Base-by-base conservation (phyloP, 805 yeast genomes). In the Tetrapisispora taiwanensis region DNA sequence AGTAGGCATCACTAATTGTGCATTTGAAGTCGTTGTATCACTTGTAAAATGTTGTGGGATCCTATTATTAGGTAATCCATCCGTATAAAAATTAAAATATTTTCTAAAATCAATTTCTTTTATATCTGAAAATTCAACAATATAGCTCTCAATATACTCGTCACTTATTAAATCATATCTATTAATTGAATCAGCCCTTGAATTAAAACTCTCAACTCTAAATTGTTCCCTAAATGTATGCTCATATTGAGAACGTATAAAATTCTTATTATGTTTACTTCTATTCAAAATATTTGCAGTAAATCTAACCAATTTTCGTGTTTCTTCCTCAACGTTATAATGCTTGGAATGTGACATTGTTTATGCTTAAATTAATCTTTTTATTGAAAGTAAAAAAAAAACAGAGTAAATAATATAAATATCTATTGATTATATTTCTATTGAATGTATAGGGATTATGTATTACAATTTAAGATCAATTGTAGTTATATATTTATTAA, bases 161-260 rank as follows among this genome's bases (percentile, higher is more conserved):
- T 15, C 30, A 12, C 36, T 33, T 1, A 45, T n/a, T 9, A 30
- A 28, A 28, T 45, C 48, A 20, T 34, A 30, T 22, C 45, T 32
- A 34, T 38, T 36, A 17, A 18, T 7, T 6, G 7, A 17, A 9
- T 33, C 14, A 19, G 27, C n/a, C 8, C 13, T 41, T 5, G 9
- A 2, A n/a, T 24, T 7, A 15, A 15, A 7, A 19, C 14, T 28
- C 9, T 19, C 22, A 4, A 7, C 26, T 36, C 20, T 35, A 15
- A 18, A 39, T 7, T 41, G 32, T 9, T 26, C 41, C 27, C 47
- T 22, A 13, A 40, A 35, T 24, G 35, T 17, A 5, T 30, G 20
- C 18, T 44, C 47, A 17, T 35, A 26, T 15, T 17, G 7, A 10
- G 40, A 30, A 18, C 46, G 39, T 27, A 13, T 15, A 18, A 10